Evolutionary conservation across 2,329 filamentous ascomycete species (phyloP), one percentile per base, ranked within the genome.

Genomic region (Magnaporthiopsis rhizophila): DNA sequence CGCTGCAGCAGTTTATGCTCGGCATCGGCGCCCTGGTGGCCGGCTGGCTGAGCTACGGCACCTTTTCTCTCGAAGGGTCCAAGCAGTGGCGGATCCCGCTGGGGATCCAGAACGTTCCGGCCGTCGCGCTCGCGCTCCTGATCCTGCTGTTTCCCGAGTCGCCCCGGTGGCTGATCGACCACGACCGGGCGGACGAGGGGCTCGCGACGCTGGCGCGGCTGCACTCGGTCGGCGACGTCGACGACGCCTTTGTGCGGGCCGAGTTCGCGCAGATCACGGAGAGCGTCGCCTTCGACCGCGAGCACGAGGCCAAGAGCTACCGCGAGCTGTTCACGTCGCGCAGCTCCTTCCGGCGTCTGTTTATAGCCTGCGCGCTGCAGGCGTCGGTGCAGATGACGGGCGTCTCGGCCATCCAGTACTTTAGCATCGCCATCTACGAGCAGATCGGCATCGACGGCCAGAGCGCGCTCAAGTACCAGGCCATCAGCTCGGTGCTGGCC

Each of bases 1-100:
- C 86, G 36, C 79, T 94, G 3, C 90, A 93, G 73, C 90, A 93
- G 70, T 92, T 93, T 72, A 93, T 93, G 89, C 74, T 94, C 62
- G 90, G 90, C 1, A 83, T 94, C 34, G 91, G 91, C 65, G 79
- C 89, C 21, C 81, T 95, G 1, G 77, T 87, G 21, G 90, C 91
- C 0, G 82, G 86, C 0, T 92, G 90, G 89, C 85, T 90, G 61
- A 86, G 86, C 0, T 94, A 87, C 66, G 90, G 87, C 59, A 78
- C 53, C 26, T 32, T 59, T 3, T 24, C 64, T 21, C 62, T 45
- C 60, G 38, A 58, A 18, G 58, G 71, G 1, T 73, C 72, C 0
- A 79, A 78, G 11, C 81, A 83, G 69, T 83, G 81, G 81, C 80
- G 81, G 66, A 77, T 83, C 21, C 79, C 81, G 8, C 75, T 80